phyloP scores from a whole-genome alignment of 2,329 filamentous ascomycete species.

The Fusarium verrucosum region DNA sequence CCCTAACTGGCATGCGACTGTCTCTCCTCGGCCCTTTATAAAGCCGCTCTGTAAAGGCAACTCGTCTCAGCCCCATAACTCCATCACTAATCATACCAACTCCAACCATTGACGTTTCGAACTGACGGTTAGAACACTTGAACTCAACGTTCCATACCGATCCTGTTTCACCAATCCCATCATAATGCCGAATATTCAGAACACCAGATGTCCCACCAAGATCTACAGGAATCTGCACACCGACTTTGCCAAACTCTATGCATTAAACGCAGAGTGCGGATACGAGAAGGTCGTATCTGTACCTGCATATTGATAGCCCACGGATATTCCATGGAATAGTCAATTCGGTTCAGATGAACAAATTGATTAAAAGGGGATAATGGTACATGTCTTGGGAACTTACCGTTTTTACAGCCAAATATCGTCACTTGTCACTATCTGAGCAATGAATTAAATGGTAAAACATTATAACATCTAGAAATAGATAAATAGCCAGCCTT shows the following conservation, averaged over 20 bases:
- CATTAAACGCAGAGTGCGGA: not conserved
- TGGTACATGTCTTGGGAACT: not conserved
- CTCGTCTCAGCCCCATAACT: not conserved
- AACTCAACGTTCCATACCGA: not conserved
- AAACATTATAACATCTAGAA: slow-evolving; percentile 19
- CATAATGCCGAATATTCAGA: not conserved
- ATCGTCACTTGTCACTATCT: not conserved
- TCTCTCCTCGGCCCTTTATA: not conserved
- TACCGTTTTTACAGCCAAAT: not conserved
- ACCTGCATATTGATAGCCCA: not conserved
- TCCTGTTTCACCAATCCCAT: not conserved
- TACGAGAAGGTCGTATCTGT: not conserved
- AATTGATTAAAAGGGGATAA: not conserved
- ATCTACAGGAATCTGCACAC: not conserved
- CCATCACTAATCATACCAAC: not conserved
- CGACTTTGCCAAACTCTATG: slow-evolving; percentile 1
- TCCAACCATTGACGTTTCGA: slow-evolving; percentile 9
- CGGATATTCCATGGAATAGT: not conserved
- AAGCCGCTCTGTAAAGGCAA: not conserved
- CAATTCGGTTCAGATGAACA: not conserved
- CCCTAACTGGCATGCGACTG: not conserved
- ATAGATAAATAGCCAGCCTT: slow-evolving; percentile 28
- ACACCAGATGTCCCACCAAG: not conserved
- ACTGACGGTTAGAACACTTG: not conserved
- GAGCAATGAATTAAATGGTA: not conserved